These are phyloP conservation scores for Penicillium manginii DNA, from an alignment of 495 filamentous ascomycete genomes.

Conservation along the genomic window DNA sequence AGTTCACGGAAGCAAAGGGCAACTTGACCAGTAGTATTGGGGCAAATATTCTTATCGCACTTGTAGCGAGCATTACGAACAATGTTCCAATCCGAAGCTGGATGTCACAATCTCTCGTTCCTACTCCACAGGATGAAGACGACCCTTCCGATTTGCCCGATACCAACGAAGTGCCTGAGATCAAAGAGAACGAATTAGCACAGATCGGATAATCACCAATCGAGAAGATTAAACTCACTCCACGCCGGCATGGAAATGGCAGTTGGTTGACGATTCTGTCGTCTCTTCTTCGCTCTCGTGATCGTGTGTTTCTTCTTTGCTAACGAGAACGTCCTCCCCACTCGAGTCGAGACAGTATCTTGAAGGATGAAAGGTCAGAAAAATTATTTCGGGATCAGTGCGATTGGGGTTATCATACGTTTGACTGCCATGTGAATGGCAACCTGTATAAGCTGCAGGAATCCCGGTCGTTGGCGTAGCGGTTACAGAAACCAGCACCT, in stretches of 20 bases:
- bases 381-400: background rate
- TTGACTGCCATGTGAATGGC: constrained; percentile 52
- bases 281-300: constrained; percentile 11
- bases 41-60: constrained; percentile 48
- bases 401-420: constrained; percentile 39
- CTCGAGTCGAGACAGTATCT: constrained; percentile 52
- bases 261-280: constrained; percentile 32
- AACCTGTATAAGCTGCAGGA: constrained; percentile 54
- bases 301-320: constrained; percentile 28
- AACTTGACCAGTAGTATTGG: constrained; percentile 44
- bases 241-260: constrained; percentile 69
- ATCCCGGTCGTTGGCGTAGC: constrained; percentile 46
- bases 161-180: constrained; percentile 53
- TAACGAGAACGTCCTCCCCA: constrained; percentile 51
- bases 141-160: constrained; percentile 34
- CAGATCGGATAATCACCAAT: background rate
- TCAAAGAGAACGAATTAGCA: constrained; percentile 14
- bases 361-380: constrained; percentile 6
- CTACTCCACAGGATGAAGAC: constrained; percentile 42
- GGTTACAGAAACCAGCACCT: constrained; percentile 44
- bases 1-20: constrained; percentile 38
- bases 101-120: constrained; percentile 60
- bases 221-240: constrained; percentile 45
- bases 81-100: constrained; percentile 61
- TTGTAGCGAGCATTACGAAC: constrained; percentile 61